phyloP scores from a whole-genome alignment of 495 filamentous ascomycete genomes.

The Penicillium argentinense region DNA sequence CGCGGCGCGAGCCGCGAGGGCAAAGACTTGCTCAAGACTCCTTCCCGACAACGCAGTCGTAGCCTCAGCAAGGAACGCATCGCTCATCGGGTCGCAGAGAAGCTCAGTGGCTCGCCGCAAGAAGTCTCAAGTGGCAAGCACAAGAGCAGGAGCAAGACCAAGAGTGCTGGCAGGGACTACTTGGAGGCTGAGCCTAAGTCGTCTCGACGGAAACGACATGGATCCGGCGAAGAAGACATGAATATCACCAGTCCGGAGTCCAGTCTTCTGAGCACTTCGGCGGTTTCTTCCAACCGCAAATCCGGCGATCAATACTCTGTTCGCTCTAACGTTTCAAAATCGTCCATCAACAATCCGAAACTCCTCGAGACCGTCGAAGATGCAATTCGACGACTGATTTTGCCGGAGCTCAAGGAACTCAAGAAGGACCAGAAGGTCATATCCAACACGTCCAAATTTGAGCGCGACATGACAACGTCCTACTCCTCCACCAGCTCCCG shows the following conservation, averaged over 20 bases:
- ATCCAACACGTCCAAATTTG: conserved; percentile 59
- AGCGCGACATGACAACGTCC: conserved; percentile 60
- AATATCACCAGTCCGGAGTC: conserved; percentile 63
- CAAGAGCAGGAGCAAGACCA: conserved; percentile 56
- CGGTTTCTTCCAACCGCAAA: conserved; percentile 65
- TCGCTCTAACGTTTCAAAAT: conserved; percentile 73
- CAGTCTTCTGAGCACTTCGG: conserved; percentile 68
- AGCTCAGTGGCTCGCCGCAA: conserved; percentile 51
- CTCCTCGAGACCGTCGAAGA: conserved; percentile 95
- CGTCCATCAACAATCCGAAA: conserved; percentile 92
- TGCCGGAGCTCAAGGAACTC: conserved; percentile 87
- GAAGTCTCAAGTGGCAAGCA: conserved; percentile 51
- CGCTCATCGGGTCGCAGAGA: conserved; percentile 69
- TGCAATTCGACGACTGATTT: conserved; percentile 85
- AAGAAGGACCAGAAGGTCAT: conserved; percentile 82
- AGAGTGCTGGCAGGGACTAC: conserved; percentile 55
- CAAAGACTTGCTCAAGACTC: conserved; percentile 63
- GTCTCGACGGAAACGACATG: conserved; percentile 62
- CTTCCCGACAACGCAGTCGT: conserved; percentile 62
- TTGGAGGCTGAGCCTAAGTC: conserved; percentile 55
- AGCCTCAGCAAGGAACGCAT: conserved; percentile 75
- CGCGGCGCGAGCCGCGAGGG: conserved; percentile 44
- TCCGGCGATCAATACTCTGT: conserved; percentile 76
- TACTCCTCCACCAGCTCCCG: conserved; percentile 61
- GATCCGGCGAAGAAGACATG: conserved; percentile 62